These are phyloP conservation scores for Xylariaceae sp. DNA, from an alignment of 2,329 filamentous ascomycete species.

Conservation along the genomic window DNA sequence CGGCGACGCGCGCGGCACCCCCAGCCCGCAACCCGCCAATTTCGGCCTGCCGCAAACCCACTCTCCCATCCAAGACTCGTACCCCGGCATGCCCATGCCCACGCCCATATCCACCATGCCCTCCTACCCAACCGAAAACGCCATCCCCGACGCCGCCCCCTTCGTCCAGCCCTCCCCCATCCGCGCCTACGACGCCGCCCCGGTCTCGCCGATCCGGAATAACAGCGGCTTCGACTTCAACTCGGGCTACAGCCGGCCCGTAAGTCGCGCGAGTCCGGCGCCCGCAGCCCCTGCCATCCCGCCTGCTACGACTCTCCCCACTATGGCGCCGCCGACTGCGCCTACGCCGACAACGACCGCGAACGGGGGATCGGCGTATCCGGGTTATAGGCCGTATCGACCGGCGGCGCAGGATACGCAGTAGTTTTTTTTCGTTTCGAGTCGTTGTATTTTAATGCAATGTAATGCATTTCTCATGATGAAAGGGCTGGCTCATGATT, in stretches of 20 bases:
- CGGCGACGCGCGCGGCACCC: constrained; percentile 12
- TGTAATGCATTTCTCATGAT: neutral
- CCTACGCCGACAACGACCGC: neutral
- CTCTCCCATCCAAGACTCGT: too few species aligned
- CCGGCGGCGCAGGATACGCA: constrained; percentile 1
- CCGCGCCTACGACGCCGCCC: constrained; percentile 2
- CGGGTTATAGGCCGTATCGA: constrained; percentile 17
- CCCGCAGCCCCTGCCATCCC: constrained; percentile 4
- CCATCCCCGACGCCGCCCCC: constrained; percentile 3
- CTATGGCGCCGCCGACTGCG: too few species aligned
- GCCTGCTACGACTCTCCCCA: too few species aligned
- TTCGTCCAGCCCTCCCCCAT: constrained; percentile 6
- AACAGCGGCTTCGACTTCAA: constrained; percentile 21
- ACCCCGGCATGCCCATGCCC: too few species aligned
- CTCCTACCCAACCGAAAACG: constrained; percentile 3
- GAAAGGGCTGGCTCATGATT: neutral
- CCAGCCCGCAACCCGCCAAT: constrained; percentile 4
- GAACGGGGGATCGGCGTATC: constrained; percentile 16
- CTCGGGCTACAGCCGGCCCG: constrained; percentile 17
- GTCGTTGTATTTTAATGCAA: too few species aligned
- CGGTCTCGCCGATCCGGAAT: constrained; percentile 17
- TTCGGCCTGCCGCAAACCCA: constrained; percentile 12
- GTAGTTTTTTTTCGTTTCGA: neutral
- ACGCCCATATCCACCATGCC: too few species aligned
- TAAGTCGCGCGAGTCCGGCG: constrained; percentile 5